Base-by-base conservation (phyloP, 1,139 yeast genomes). In the Ashbya aceris region DNA sequence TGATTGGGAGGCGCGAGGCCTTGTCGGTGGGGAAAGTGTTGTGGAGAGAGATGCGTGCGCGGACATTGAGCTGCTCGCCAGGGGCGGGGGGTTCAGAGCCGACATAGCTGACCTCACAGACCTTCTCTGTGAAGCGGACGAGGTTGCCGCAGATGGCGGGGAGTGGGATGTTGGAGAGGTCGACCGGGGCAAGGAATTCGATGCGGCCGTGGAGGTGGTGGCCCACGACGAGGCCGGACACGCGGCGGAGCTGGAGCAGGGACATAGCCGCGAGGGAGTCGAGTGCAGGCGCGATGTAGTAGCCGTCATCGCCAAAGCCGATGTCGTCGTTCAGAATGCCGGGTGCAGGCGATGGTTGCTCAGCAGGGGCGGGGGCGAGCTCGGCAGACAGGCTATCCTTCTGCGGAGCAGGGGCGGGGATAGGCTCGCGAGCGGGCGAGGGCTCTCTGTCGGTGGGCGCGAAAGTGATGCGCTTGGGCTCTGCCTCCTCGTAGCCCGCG, bases 51-150 rank as follows among this genome's bases (percentile, higher is more conserved):
- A 89, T 77, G 45, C 73, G 71, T 5, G 86, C 84, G 1, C 82
- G 79, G 32, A 83, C 72, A 57, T 91, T 89, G 46, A 91, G 71
- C 0, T 95, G 97, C 56, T 83, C 84, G 9, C 96, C 96, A 41
- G 69, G 65, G 0, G 73, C 69, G 9, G 95, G 95, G 50, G 71
- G 74, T 28, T 60, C 58, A n/a, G 71, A 68, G 11, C 73, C 73
- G 44, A 82, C 81, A 0, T 96, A 95, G 59, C 87, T 89, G 3
- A 89, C 72, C 2, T 76, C 68, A 62, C 87, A 81, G 26, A 76
- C 67, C 50, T 77, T 77, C 30, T 74, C 68, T 30, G 72, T 74
- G 54, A 93, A 79, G 1, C 70, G 65, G 35, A 86, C 72, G 33
- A 84, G 60, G 17, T 73, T 73, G 13, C 91, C 91, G 29, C 82